Conservation (phyloP, 2,329 filamentous ascomycete genomes). For the Botryotinia convoluta region DNA sequence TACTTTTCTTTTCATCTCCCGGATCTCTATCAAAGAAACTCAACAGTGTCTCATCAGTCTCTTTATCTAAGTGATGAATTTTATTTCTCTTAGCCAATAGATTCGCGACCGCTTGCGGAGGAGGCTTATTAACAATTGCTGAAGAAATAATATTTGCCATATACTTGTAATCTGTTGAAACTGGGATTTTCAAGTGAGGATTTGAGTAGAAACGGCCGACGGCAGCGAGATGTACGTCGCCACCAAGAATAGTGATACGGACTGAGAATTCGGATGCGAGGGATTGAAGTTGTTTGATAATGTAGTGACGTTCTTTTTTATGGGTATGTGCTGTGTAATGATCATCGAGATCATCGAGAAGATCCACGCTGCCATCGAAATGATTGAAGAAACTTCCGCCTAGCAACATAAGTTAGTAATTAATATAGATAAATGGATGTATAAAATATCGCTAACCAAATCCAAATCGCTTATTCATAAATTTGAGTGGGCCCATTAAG, state of each 20-base stretch:
- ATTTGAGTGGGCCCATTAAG: conserved; percentile 81
- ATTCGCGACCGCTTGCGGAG: conserved; percentile 83
- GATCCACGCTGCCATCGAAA: conserved; percentile 90
- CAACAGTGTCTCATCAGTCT: conserved; percentile 91
- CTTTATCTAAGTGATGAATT: conserved; percentile 62
- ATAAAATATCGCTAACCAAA: conserved; percentile 47
- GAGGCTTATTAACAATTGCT: conserved; percentile 93
- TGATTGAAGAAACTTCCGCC: conserved; percentile 86
- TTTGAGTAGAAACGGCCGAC: conserved; percentile 94
- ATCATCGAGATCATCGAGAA: conserved; percentile 90
- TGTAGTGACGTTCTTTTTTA: conserved; percentile 77
- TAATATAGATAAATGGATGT: neutral
- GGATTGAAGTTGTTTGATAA: conserved; percentile 79
- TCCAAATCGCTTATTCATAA: conserved; percentile 87
- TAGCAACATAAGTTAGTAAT: conserved; percentile 21
- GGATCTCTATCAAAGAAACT: conserved; percentile 91
- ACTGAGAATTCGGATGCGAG: conserved; percentile 84
- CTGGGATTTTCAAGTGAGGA: conserved; percentile 71
- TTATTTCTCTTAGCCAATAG: conserved; percentile 88
- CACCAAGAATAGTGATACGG: conserved; percentile 86
- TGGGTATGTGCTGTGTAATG: conserved; percentile 93
- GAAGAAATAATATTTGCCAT: conserved; percentile 95
- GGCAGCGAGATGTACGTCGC: conserved; percentile 90
- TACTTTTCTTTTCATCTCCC: conserved; percentile 71
- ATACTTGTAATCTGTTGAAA: conserved; percentile 83